Base-by-base conservation (phyloP, 108 stramenopile species). In the Halocafeteria seosinensis region DNA sequence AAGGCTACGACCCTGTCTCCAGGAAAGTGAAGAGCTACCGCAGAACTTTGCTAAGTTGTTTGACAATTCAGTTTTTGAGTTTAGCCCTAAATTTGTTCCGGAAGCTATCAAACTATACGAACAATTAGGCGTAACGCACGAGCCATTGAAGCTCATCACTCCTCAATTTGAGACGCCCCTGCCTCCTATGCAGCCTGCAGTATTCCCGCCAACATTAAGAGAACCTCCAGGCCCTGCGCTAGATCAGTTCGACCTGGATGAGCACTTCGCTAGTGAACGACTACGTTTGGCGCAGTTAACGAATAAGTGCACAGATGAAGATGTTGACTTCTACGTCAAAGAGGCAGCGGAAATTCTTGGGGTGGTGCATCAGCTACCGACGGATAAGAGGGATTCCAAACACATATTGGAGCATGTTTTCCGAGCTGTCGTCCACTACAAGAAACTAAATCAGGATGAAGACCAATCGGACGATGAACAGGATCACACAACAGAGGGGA, bases 231-330 rank as follows among this genome's bases (percentile, higher is more conserved):
- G 84, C 17, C 87, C 87, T 13, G 78, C 84, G 33, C 75, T 88
- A 60, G 87, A 88, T 62, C 79, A 82, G 38, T 88, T 88, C 63
- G 85, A 88, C 74, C 77, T 88, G 26, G 87, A 88, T 71, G 87
- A 87, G 65, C 81, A 85, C 68, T 85, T 85, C 51, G 78, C 84
- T 27, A 71, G 76, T 58, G 76, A 79, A 30, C 62, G 72, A 37
- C 62, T 78, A 23, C 77, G 85, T 1, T 71, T 88, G 37, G 84
- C 82, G 2, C 84, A 84, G 74, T 79, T 88, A 36, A 82, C 80
- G 13, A 84, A 83, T 68, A 82, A 81, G 70, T 85, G 77, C 72
- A 71, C 71, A 8, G 69, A 76, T 33, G 68, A 74, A 28, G 82
- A 85, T 61, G 53, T 86, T 32, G 83, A 86, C 25, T 74, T 81